Percentiles rank a stretch among this genome's conserved stretches.
Conservation (phyloP, 2,329 filamentous ascomycete species). For the Colletotrichum higginsianum region DNA sequence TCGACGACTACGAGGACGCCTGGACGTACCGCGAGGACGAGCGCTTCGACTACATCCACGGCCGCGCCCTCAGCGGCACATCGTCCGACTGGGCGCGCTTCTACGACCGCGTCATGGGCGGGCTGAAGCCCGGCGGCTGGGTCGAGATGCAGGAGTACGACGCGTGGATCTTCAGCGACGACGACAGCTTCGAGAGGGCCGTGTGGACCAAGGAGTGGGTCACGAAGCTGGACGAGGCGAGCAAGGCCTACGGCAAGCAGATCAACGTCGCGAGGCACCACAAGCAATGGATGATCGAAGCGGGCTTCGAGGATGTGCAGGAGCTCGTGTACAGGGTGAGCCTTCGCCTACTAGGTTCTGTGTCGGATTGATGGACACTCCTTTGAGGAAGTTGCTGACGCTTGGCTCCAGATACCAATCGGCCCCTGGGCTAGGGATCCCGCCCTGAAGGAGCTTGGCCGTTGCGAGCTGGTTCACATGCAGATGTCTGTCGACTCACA, state of each 20-base stretch:
- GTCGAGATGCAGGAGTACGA: constrained; percentile 59
- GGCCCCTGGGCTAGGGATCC: constrained; percentile 57
- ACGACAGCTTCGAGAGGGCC: constrained; percentile 55
- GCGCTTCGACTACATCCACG: constrained; percentile 54
- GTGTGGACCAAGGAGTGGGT: constrained; percentile 58
- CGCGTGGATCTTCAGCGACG: constrained; percentile 56
- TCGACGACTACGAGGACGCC: constrained; percentile 74
- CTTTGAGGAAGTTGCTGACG: constrained; percentile 1
- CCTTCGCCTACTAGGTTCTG: background rate
- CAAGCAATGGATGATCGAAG: constrained; percentile 56
- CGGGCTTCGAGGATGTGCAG: constrained; percentile 55
- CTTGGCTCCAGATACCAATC: constrained; percentile 52
- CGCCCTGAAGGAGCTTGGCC: constrained; percentile 54
- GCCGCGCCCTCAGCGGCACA: constrained; percentile 50
- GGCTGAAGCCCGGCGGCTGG: constrained; percentile 53
- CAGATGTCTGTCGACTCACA: constrained; percentile 61
- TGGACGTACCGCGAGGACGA: constrained; percentile 59
- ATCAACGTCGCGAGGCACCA: constrained; percentile 56
- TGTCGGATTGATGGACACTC: background rate
- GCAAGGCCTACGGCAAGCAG: constrained; percentile 55
- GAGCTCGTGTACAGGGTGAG: constrained; percentile 50
- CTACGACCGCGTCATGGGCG: constrained; percentile 47
- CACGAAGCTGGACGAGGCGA: constrained; percentile 53
- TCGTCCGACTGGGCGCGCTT: constrained; percentile 53
- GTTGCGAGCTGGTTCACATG: constrained; percentile 56